Conservation (phyloP, 148 eudicot species). For the Hydrangea macrophylla region DNA sequence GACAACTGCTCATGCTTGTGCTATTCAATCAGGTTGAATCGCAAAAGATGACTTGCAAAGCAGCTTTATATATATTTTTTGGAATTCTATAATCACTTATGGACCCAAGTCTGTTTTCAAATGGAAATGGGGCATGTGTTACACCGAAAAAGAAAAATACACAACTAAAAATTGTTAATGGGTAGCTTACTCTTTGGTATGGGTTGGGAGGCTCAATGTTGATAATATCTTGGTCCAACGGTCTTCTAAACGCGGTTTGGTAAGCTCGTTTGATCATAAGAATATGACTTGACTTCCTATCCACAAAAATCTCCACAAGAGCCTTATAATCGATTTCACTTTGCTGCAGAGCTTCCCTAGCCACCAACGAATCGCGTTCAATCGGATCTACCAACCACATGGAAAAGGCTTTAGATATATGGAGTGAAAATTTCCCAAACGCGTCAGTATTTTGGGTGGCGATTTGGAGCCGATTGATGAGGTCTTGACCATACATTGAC, state of each 20-base stretch:
- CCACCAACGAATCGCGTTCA: slow-evolving; percentile 55
- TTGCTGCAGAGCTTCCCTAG: slow-evolving; percentile 56
- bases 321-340: slow-evolving; percentile 42
- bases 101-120: too few relatives aligned
- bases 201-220: slow-evolving; percentile 73
- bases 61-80: too few relatives aligned
- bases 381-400: slow-evolving; percentile 50
- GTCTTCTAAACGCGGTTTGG: slow-evolving; percentile 41
- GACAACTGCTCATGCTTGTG: too few relatives aligned
- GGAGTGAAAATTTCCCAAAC: not conserved
- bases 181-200: slow-evolving; percentile 53
- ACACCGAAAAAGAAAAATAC: not conserved
- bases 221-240: slow-evolving; percentile 55
- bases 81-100: too few relatives aligned
- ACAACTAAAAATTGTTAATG: not conserved
- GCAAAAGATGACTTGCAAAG: too few relatives aligned
- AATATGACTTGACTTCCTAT: slow-evolving; percentile 72
- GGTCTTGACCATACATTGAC: slow-evolving; percentile 54
- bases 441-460: not conserved
- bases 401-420: slow-evolving; percentile 27
- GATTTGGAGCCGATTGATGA: slow-evolving; percentile 25
- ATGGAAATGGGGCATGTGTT: too few relatives aligned
- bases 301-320: slow-evolving; percentile 59
- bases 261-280: slow-evolving; percentile 63
- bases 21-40: too few relatives aligned